Conservation (phyloP, 2,329 filamentous ascomycete genomes). For the Aspergillus fumigatus region DNA sequence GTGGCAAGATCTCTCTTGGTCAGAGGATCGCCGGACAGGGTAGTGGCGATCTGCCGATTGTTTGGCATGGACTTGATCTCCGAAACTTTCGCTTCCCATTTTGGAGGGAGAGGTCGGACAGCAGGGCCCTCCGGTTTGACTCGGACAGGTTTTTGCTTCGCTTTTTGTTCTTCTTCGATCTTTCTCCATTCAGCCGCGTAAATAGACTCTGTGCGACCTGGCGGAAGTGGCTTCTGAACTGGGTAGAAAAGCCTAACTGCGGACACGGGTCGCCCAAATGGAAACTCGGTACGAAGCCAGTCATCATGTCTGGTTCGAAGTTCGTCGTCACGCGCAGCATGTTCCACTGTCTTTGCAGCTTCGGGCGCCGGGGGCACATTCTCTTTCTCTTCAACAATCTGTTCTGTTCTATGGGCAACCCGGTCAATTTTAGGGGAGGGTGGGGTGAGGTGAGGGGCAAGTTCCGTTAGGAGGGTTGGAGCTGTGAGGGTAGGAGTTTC, state of each 20-base stretch:
- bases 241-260: constrained; percentile 27
- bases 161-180: constrained; percentile 22
- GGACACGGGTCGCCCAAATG: constrained; percentile 24
- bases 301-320: constrained; percentile 14
- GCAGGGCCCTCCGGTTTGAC: constrained; percentile 24
- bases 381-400: constrained; percentile 12
- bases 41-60: constrained; percentile 25
- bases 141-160: constrained; percentile 16
- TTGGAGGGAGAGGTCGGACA: constrained; percentile 31
- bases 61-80: constrained; percentile 25
- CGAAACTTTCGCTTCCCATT: constrained; percentile 34
- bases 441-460: constrained; percentile 8
- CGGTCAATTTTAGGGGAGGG: neutral
- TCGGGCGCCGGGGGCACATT: constrained; percentile 8
- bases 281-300: constrained; percentile 16
- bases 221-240: constrained; percentile 17
- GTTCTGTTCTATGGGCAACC: neutral
- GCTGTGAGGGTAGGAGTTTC: neutral
- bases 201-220: constrained; percentile 26
- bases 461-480: neutral
- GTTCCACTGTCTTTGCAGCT: neutral
- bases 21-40: constrained; percentile 33
- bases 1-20: constrained; percentile 34
- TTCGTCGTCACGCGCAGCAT: constrained; percentile 2
- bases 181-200: constrained; percentile 25